phyloP scores from a whole-genome alignment of 2,329 filamentous ascomycete species.

The Botryotinia calthae region DNA sequence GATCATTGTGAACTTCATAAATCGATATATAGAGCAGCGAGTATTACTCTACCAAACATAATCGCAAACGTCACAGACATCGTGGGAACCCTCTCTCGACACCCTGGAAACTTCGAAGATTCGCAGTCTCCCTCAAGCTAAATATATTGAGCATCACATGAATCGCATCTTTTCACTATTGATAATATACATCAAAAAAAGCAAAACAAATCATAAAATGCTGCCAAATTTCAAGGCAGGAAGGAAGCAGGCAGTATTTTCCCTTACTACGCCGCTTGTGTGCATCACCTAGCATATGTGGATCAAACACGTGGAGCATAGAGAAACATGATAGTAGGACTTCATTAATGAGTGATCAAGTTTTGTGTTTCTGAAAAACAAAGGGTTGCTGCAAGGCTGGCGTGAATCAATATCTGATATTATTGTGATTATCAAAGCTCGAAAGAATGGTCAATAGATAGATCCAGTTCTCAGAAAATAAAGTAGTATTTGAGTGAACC shows the following conservation, averaged over 20 bases:
- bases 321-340: not conserved
- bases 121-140: not conserved
- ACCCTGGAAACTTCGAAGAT: not conserved
- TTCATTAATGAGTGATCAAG: not conserved
- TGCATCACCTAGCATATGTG: not conserved
- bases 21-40: not conserved
- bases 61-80: not conserved
- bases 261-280: not conserved
- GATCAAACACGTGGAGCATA: not conserved
- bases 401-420: not conserved
- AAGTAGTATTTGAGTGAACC: not conserved
- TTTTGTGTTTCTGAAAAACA: not conserved
- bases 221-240: not conserved
- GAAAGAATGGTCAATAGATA: not conserved
- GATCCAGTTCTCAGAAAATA: not conserved
- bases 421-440: not conserved
- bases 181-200: too few species aligned
- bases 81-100: not conserved
- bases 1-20: rapidly evolving
- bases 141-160: not conserved
- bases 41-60: rapidly evolving
- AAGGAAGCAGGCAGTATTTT: too few species aligned
- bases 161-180: not conserved
- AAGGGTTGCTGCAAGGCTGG: not conserved
- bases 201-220: not conserved